Conservation (phyloP, 2,329 filamentous ascomycete species). For the Aspergillus amoenus region DNA sequence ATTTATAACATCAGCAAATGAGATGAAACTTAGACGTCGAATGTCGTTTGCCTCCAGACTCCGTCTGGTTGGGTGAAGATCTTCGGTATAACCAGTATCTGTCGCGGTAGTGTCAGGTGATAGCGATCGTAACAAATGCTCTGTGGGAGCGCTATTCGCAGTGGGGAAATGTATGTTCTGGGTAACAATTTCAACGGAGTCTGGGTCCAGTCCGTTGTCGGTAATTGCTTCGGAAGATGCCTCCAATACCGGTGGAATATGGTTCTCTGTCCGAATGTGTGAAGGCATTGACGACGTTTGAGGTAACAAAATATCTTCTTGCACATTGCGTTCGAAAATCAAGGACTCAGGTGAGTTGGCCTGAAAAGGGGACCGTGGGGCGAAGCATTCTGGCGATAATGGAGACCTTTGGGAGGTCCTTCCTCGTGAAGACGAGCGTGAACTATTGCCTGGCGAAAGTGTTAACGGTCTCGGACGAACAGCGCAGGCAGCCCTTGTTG, state of each 20-base stretch:
- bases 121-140: constrained; percentile 36
- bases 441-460: constrained; percentile 1
- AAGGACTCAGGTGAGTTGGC: constrained; percentile 74
- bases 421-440: neutral
- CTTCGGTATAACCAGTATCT: constrained; percentile 51
- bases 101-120: constrained; percentile 55
- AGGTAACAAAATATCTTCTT: constrained; percentile 67
- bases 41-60: constrained; percentile 75
- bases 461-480: constrained; percentile 3
- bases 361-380: constrained; percentile 49
- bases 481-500: neutral
- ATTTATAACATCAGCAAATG: constrained; percentile 93
- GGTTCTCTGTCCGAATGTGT: constrained; percentile 91
- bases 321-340: constrained; percentile 94
- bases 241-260: constrained; percentile 87
- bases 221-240: constrained; percentile 92
- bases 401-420: neutral
- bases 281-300: constrained; percentile 86
- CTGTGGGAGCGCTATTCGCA: constrained; percentile 58
- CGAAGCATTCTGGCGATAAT: constrained; percentile 1
- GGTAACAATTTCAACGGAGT: constrained; percentile 89
- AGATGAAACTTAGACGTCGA: constrained; percentile 87
- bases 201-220: constrained; percentile 73
- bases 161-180: constrained; percentile 82
- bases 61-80: constrained; percentile 67